Conservation (phyloP, 1,284 basidiomycete species). For the Irpex sp. region DNA sequence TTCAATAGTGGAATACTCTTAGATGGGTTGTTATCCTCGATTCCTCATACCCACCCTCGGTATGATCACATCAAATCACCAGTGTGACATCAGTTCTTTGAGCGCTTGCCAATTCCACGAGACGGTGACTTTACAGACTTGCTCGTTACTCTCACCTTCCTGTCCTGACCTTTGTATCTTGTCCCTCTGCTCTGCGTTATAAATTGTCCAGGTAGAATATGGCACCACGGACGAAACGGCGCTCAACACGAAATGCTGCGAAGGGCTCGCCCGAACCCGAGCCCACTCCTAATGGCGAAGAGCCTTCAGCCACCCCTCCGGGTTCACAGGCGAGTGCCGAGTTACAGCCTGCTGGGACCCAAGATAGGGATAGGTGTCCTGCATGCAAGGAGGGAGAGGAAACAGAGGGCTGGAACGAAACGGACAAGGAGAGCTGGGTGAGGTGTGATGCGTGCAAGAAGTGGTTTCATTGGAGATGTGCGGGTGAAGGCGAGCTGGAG, state of each 20-base stretch:
- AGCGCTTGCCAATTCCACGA: neutral
- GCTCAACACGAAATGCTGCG: neutral
- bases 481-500: slow-evolving; percentile 62
- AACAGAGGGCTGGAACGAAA: slow-evolving; percentile 8
- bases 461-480: slow-evolving; percentile 83
- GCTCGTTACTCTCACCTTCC: neutral
- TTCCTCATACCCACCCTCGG: neutral
- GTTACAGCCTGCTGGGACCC: slow-evolving; percentile 1
- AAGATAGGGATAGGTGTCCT: slow-evolving; percentile 15
- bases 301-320: slow-evolving; percentile 3
- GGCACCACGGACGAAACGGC: slow-evolving; percentile 5
- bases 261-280: slow-evolving; percentile 4
- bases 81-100: neutral
- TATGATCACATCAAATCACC: neutral
- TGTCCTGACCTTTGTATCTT: neutral
- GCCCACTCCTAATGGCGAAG: neutral
- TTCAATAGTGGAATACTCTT: neutral
- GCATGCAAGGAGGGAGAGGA: slow-evolving; percentile 12
- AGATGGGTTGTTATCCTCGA: neutral
- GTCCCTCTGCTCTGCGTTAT: neutral
- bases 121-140: neutral
- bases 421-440: slow-evolving; percentile 57
- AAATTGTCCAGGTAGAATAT: neutral
- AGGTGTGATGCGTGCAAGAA: slow-evolving; percentile 73
- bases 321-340: slow-evolving; percentile 5